phyloP scores from a whole-genome alignment of 176 grass and related monocot species.

The Phyllostachys edulis region DNA sequence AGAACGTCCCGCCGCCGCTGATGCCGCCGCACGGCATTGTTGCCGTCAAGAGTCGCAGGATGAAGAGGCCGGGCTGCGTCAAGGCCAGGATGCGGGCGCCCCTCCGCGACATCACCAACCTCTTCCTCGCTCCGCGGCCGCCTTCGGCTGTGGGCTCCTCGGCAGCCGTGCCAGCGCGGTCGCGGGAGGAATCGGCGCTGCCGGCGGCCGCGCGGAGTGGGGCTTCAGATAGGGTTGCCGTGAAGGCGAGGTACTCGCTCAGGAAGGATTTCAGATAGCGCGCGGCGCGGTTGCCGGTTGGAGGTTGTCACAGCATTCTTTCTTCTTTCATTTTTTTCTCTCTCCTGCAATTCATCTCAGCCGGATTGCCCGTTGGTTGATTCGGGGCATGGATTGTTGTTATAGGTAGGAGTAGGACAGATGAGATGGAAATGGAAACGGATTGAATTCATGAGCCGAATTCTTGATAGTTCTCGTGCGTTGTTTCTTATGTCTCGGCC shows the following conservation, averaged over 20 bases:
- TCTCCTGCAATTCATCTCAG: not conserved
- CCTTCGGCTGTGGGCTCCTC: not conserved
- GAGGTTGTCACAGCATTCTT: not conserved
- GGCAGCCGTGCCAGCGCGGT: not conserved
- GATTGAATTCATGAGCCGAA: not conserved
- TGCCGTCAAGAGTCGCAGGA: conserved; percentile 23
- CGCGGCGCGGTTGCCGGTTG: not conserved
- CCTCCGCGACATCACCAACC: conserved; percentile 32
- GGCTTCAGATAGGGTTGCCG: not conserved
- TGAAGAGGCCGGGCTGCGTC: conserved; percentile 19
- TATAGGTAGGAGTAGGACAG: not conserved
- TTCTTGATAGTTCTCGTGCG: not conserved
- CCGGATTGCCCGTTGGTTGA: not conserved
- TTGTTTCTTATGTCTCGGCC: not conserved
- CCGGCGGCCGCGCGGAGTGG: not conserved
- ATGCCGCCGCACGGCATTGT: conserved; percentile 17
- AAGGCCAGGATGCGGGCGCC: not conserved
- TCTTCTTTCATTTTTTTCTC: not conserved
- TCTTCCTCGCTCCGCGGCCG: not conserved
- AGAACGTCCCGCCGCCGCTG: conserved; percentile 31
- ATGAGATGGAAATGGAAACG: not conserved
- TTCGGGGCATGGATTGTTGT: not conserved
- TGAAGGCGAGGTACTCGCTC: conserved; percentile 4
- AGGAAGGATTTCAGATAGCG: conserved; percentile 40
- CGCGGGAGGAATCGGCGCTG: not conserved